Evolutionary conservation across 2,329 filamentous ascomycete species (phyloP), one percentile per base, ranked within the genome.

Genomic region (Botrytis paeoniae): DNA sequence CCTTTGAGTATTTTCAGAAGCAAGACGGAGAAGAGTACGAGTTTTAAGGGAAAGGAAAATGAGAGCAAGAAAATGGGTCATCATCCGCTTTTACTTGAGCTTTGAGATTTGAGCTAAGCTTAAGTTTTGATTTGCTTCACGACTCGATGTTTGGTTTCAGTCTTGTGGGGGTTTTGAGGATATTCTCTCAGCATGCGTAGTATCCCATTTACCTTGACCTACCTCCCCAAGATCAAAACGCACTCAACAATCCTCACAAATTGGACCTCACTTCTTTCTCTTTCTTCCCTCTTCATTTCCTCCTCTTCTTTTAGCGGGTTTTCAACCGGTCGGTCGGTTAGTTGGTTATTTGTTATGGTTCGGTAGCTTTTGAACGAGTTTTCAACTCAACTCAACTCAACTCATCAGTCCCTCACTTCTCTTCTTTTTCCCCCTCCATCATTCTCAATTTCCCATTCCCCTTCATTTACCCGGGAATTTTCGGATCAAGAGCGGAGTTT

Each of bases 41-140:
- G 59, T 48, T 48, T 9, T 0, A 66, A 66, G 48, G 61, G 48
- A 20, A 72, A 72, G 62, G 70, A 68, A 2, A 72, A 59, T 62
- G 62, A 72, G 29, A n/a, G 61, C 3, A 72, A 72, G 65, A 70
- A 69, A 7, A 62, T 69, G 60, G 65, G 57, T 41, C 71, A 73
- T 73, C 71, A 73, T 69, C 71, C 71, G 18, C 60, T 73, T 20
- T 54, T 70, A 18, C 39, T 73, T 29, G 64, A 69, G 29, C 9
- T 62, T 51, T 70, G 48, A 54, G 22, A 4, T 25, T n/a, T 14
- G 2, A 22, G 14, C 41, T 14, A 22, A 39, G 35, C 14, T 61
- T 54, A 3, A 54, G 0, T 14, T 39, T 5, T 3, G n/a, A n/a
- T n/a, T n/a, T n/a, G n/a, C n/a, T 54, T 18, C 0, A 54, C n/a